phyloP scores from a whole-genome alignment of 139 green algal genomes.

The Chlorella sp. region DNA sequence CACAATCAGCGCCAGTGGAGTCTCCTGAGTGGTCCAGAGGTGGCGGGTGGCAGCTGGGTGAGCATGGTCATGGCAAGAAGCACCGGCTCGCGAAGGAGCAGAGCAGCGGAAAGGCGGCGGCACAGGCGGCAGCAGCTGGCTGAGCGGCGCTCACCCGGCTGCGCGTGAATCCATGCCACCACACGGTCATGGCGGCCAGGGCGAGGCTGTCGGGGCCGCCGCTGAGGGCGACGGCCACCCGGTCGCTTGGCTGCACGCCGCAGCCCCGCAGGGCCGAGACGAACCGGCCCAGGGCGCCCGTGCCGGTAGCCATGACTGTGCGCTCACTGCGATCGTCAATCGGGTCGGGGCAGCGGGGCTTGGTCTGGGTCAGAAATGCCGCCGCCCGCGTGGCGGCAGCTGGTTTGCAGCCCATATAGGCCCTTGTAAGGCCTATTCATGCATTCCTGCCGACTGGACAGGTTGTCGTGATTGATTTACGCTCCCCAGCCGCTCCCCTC shows the following conservation, averaged over 20 bases:
- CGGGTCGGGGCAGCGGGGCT: no score
- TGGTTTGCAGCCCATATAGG: no score
- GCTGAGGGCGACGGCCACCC: constrained; percentile 54
- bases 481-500: no score
- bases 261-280: neutral
- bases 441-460: no score
- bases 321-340: no score
- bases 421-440: no score
- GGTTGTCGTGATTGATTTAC: no score
- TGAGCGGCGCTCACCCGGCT: neutral
- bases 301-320: no score
- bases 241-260: neutral
- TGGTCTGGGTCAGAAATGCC: no score
- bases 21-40: neutral
- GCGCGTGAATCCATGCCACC: neutral
- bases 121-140: neutral
- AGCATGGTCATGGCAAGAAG: neutral
- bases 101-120: neutral
- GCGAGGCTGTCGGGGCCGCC: constrained; percentile 62
- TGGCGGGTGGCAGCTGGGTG: no score
- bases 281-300: neutral
- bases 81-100: neutral
- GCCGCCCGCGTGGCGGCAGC: no score
- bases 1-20: constrained; percentile 44
- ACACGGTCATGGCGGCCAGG: constrained; percentile 35